Conservation (phyloP, 176 grass and related monocot species). For the Neostapfia colusana region DNA sequence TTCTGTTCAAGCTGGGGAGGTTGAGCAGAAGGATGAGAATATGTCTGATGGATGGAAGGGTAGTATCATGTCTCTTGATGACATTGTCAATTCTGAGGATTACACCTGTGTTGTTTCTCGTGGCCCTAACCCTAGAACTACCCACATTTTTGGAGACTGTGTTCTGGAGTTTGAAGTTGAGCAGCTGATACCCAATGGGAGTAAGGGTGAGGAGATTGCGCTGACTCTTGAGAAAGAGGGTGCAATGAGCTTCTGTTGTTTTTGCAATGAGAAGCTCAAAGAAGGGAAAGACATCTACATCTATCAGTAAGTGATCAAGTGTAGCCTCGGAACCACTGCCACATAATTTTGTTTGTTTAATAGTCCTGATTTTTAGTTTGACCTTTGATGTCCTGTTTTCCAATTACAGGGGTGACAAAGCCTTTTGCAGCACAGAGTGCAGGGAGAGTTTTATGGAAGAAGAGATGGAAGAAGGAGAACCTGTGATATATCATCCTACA, state of each 20-base stretch:
- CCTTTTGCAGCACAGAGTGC: conserved; percentile 75
- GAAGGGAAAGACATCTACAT: conserved; percentile 68
- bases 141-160: conserved; percentile 56
- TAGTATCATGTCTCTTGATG: conserved; percentile 59
- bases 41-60: conserved; percentile 46
- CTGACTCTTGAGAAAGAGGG: conserved; percentile 37
- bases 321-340: conserved; percentile 4
- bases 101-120: conserved; percentile 59
- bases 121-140: conserved; percentile 57
- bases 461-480: conserved; percentile 50
- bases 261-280: conserved; percentile 57
- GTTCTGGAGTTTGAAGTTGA: conserved; percentile 51
- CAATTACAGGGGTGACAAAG: conserved; percentile 64
- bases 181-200: conserved; percentile 36
- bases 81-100: conserved; percentile 66
- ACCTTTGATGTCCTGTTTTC: conserved; percentile 29
- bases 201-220: conserved; percentile 37
- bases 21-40: conserved; percentile 46
- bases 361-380: conserved; percentile 27
- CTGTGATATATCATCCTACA: conserved; percentile 17
- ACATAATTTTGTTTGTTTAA: conserved; percentile 11
- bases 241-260: conserved; percentile 56
- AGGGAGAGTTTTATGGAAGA: conserved; percentile 69
- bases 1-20: conserved; percentile 37
- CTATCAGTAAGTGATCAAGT: conserved; percentile 66